phyloP scores from a whole-genome alignment of 2,329 filamentous ascomycete species.

The Trichoderma sp. region DNA sequence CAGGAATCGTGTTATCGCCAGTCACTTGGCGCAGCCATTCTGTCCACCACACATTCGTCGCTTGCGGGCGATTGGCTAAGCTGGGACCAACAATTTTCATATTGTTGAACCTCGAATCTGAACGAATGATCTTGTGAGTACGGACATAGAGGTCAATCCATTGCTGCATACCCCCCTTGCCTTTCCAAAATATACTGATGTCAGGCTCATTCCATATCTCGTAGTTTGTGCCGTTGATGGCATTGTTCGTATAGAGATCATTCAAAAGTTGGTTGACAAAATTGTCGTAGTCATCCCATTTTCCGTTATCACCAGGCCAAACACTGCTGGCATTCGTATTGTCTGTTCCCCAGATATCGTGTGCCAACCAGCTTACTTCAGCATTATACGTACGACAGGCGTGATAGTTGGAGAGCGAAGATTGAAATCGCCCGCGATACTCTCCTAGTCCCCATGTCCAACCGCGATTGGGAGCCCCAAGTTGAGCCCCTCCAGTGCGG shows the following conservation, averaged over 20 bases:
- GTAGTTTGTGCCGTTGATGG: neutral
- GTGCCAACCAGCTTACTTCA: neutral
- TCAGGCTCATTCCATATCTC: neutral
- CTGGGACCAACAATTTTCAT: neutral
- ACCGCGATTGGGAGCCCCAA: neutral
- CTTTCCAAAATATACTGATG: neutral
- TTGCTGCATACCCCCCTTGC: neutral
- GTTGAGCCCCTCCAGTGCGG: neutral
- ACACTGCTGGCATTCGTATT: neutral
- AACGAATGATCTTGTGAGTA: neutral
- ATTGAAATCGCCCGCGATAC: neutral
- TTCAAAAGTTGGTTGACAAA: neutral
- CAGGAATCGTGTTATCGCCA: slow-evolving; percentile 9
- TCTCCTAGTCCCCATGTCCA: neutral
- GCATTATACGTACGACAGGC: neutral
- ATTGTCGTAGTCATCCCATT: neutral
- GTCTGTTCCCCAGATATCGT: neutral
- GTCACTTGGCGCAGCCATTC: slow-evolving; percentile 20
- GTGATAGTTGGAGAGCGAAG: neutral
- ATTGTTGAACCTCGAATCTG: neutral
- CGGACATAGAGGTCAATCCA: neutral
- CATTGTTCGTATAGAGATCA: neutral
- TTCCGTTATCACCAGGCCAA: neutral
- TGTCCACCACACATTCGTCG: slow-evolving; percentile 25
- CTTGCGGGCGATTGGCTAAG: neutral